phyloP scores from a whole-genome alignment of 2,329 filamentous ascomycete genomes.

The Sclerotinia sclerotiorum region DNA sequence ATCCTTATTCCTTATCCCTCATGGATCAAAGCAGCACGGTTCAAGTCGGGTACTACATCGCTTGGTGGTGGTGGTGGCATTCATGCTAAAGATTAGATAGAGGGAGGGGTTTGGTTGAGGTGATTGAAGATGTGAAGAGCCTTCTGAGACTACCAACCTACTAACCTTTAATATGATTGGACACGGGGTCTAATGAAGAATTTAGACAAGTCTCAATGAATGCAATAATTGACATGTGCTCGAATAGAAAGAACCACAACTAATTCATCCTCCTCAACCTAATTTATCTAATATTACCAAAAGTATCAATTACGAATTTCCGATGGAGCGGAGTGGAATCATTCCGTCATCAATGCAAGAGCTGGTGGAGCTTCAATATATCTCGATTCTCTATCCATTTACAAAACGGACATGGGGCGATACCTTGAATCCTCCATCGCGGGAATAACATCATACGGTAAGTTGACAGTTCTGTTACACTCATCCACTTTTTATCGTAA shows the following conservation, averaged over 20 bases:
- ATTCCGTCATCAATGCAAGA: constrained; percentile 12
- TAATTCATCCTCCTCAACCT: not conserved
- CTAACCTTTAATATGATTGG: not conserved
- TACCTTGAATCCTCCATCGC: not conserved
- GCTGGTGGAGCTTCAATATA: not conserved
- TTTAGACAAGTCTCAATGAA: not conserved
- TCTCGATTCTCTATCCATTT: not conserved
- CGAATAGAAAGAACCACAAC: not conserved
- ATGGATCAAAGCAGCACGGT: not conserved
- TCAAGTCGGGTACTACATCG: constrained; percentile 12
- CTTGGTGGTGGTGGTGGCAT: not conserved
- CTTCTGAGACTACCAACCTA: not conserved
- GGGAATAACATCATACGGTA: not conserved
- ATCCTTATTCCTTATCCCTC: not conserved
- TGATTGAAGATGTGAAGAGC: not conserved
- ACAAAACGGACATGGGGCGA: not conserved
- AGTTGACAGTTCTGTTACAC: constrained; percentile 2
- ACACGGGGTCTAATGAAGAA: not conserved
- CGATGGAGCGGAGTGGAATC: constrained; percentile 12
- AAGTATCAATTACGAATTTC: not conserved
- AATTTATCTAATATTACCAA: not conserved
- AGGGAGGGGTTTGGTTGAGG: not conserved
- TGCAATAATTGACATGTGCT: not conserved
- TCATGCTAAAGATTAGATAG: constrained; percentile 1
- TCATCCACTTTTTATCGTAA: constrained; percentile 10